These are phyloP conservation scores for Fusarium subtropicale DNA, from an alignment of 2,329 filamentous ascomycete species.

Conservation along the genomic window DNA sequence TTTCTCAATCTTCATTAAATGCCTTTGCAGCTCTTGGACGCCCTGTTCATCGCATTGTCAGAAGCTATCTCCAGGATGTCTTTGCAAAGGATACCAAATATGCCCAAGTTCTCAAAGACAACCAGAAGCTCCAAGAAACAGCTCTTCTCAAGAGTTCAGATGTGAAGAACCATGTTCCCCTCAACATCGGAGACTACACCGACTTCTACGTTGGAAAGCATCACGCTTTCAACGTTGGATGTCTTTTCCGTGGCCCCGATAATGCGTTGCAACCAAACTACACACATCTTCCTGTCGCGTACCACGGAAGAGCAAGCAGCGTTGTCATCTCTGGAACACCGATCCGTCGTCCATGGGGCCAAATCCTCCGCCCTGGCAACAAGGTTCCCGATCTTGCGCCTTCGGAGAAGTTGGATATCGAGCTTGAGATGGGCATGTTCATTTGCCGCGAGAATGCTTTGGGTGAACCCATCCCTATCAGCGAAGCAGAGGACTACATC, in stretches of 20 bases:
- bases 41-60: constrained; percentile 75
- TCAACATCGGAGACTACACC: constrained; percentile 84
- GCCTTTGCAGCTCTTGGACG: constrained; percentile 67
- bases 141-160: constrained; percentile 53
- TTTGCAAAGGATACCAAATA: constrained; percentile 65
- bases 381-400: constrained; percentile 68
- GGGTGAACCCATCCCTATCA: constrained; percentile 73
- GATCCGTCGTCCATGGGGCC: constrained; percentile 78
- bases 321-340: constrained; percentile 80
- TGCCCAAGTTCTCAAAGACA: constrained; percentile 52
- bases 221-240: constrained; percentile 77
- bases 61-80: constrained; percentile 74
- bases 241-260: constrained; percentile 77
- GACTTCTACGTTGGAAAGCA: constrained; percentile 86
- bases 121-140: constrained; percentile 48
- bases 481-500: constrained; percentile 73
- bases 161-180: constrained; percentile 76
- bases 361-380: constrained; percentile 66
- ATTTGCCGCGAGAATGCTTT: constrained; percentile 74
- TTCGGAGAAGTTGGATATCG: constrained; percentile 75
- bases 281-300: constrained; percentile 81
- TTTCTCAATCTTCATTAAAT: constrained; percentile 49
- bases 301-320: constrained; percentile 82
- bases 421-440: constrained; percentile 83
- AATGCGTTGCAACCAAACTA: constrained; percentile 86